A percentile compares a stretch with the other conserved stretches of the same genome.
phyloP scores from a whole-genome alignment of 768 basidiomycete genomes.

The Paxillus involutus region DNA sequence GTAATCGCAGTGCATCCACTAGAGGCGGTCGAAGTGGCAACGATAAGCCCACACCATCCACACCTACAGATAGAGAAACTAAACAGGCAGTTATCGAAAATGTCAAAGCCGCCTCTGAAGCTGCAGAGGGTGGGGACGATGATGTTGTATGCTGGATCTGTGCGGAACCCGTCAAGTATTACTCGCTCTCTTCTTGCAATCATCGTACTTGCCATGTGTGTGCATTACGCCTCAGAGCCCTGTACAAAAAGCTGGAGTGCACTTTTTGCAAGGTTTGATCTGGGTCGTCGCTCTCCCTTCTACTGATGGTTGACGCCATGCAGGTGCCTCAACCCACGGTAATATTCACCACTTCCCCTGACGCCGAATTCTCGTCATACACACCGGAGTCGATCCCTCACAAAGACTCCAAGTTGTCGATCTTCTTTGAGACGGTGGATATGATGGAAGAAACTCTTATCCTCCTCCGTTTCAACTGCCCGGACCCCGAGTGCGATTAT shows the following conservation, averaged over 20 bases:
- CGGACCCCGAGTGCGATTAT: constrained; percentile 79
- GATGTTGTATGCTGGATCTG: constrained; percentile 83
- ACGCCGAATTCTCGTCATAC: constrained; percentile 61
- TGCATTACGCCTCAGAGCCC: constrained; percentile 77
- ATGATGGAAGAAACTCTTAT: constrained; percentile 96
- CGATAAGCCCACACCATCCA: background rate
- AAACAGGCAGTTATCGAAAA: constrained; percentile 1
- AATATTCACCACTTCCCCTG: constrained; percentile 72
- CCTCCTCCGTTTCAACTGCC: constrained; percentile 93
- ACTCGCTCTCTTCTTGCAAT: constrained; percentile 85
- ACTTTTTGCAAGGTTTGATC: constrained; percentile 89
- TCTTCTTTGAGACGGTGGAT: constrained; percentile 86
- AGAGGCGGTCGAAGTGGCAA: background rate
- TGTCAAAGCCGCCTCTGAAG: constrained; percentile 1
- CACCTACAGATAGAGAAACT: background rate
- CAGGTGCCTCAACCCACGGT: constrained; percentile 73
- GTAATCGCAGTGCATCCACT: constrained; percentile 8
- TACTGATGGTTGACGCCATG: background rate
- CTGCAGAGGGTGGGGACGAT: constrained; percentile 33
- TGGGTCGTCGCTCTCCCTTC: background rate
- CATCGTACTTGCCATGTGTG: constrained; percentile 97
- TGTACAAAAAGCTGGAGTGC: constrained; percentile 93
- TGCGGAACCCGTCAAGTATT: constrained; percentile 91
- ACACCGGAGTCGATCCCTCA: constrained; percentile 52
- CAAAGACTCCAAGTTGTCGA: constrained; percentile 71